Base-by-base conservation (phyloP, 2,329 filamentous ascomycete species). In the Cladosporium sp. region DNA sequence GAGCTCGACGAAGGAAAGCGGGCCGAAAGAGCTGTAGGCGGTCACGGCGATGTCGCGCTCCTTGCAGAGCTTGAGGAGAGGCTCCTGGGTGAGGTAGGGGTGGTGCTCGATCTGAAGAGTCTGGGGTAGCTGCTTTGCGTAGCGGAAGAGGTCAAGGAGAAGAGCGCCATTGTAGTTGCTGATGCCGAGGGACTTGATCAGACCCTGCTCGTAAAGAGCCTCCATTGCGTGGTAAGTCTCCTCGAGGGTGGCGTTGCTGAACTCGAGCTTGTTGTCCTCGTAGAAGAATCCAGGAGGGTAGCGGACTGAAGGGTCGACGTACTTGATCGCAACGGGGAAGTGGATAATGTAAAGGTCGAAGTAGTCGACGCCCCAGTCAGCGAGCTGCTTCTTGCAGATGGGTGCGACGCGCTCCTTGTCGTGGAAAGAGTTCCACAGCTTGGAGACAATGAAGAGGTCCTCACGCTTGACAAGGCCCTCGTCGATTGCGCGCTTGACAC, bases 341-440 rank as follows among this genome's bases (percentile, higher is more conserved):
- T 96, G 93, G 74, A 96, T 88, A 34, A 61, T 38, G 64, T 47
- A 96, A 71, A 96, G 87, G 79, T 96, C 92, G 79, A 96, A 93
- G 84, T 96, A 96, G 75, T 93, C 92, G 68, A 96, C 78, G 69
- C 90, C 89, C 88, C 91, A 94, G 83, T 94, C 91, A 71, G 87
- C 86, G 68, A 93, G 88, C 81, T 93, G 91, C 76, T 89, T 89
- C 79, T 87, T 87, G 79, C 84, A 86, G 76, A 95, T 92, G 66
- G 88, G 88, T 80, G 90, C 87, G 69, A 94, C 91, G 73, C 86
- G 85, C 72, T 94, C 89, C 73, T 84, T 85, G 74, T 94, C 90
- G 84, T 96, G 92, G 87, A 93, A 96, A 71, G 89, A 89, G 83
- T 94, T 93, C 92, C 93, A 96, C 66, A 97, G 89, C 85, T 96